Evolutionary conservation across 495 filamentous ascomycete species (phyloP), one percentile per base, ranked within the genome.

Genomic region (Penicillium paradoxum): DNA sequence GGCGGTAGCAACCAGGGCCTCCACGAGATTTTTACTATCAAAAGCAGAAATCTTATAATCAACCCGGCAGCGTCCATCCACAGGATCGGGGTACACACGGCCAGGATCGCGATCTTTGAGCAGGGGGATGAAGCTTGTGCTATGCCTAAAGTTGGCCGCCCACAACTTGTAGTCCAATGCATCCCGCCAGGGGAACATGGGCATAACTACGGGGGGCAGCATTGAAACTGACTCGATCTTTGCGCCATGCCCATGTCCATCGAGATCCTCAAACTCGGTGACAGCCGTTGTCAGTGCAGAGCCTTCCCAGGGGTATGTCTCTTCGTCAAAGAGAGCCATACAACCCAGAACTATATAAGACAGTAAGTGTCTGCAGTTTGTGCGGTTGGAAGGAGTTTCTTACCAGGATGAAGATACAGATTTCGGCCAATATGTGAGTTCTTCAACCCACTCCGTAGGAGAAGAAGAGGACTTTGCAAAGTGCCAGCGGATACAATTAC

Each of bases 381-480:
- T 10, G 14, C 5, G 32, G 21, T 10, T 38, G n/a, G 2, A 19
- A 9, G n/a, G 19, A 53, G 14, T 37, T 13, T 11, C 68, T 57
- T 67, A 76, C 73, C 72, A 3, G 91, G 91, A 56, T 97, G 91
- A 6, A 92, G 64, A 58, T 95, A 71, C 4, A 97, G 83, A 60
- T 96, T 86, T 15, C 78, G 81, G n/a, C 91, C 91, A 55, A 97
- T 87, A 40, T 96, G 86, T 4, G 72, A 73, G 53, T 95, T 96
- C 71, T 85, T 79, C 21, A 78, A 57, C 19, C 90, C 88, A 51
- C 88, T 91, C 25, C 84, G 86, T 56, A 83, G 69, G 36, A 96
- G 72, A 6, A 97, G 62, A 1, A 93, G 65, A 3, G 91, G 91
- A 49, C 82, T 88, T 48, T 88, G 78, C 42, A 97, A 68, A 1